These are phyloP conservation scores for Nitzschia sp. DNA, from an alignment of 108 stramenopile genomes.

Conservation along the genomic window DNA sequence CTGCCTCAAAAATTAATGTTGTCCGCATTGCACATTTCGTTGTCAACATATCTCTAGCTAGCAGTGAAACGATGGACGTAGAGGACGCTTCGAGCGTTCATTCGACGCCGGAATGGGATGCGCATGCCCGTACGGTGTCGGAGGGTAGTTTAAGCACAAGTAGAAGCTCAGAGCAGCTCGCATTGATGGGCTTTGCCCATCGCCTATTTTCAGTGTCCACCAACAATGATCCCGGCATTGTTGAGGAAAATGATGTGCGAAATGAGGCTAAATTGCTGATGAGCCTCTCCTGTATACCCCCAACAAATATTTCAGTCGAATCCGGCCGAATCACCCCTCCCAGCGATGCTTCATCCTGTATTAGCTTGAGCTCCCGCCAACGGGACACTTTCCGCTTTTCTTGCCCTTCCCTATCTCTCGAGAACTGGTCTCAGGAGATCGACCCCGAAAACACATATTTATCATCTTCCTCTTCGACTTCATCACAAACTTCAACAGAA, in stretches of 20 bases:
- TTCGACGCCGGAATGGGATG: slow-evolving; percentile 1
- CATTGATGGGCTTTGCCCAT: slow-evolving; percentile 67
- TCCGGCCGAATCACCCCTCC: slow-evolving; percentile 33
- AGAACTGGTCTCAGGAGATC: slow-evolving; percentile 12
- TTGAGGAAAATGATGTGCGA: slow-evolving; percentile 56
- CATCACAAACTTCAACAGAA: neutral
- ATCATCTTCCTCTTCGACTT: neutral
- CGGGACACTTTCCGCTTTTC: slow-evolving; percentile 43
- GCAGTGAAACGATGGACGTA: neutral
- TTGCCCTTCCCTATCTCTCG: slow-evolving; percentile 67
- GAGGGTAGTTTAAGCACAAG: slow-evolving; percentile 15
- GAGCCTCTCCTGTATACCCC: slow-evolving; percentile 60
- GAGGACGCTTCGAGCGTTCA: neutral
- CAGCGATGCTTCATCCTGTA: slow-evolving; percentile 27
- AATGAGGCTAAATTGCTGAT: slow-evolving; percentile 80
- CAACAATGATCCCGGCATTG: slow-evolving; percentile 47
- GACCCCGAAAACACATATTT: neutral
- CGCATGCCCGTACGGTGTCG: slow-evolving; percentile 2
- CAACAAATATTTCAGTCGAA: slow-evolving; percentile 1
- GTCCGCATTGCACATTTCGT: slow-evolving; percentile 1
- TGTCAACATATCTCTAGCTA: neutral
- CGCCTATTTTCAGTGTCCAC: slow-evolving; percentile 49
- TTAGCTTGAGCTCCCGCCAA: slow-evolving; percentile 5
- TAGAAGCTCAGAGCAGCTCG: slow-evolving; percentile 50
- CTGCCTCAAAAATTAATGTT: neutral